These are phyloP conservation scores for Limnanthes douglasii DNA, from an alignment of 345 rosid genomes.

Conservation along the genomic window DNA sequence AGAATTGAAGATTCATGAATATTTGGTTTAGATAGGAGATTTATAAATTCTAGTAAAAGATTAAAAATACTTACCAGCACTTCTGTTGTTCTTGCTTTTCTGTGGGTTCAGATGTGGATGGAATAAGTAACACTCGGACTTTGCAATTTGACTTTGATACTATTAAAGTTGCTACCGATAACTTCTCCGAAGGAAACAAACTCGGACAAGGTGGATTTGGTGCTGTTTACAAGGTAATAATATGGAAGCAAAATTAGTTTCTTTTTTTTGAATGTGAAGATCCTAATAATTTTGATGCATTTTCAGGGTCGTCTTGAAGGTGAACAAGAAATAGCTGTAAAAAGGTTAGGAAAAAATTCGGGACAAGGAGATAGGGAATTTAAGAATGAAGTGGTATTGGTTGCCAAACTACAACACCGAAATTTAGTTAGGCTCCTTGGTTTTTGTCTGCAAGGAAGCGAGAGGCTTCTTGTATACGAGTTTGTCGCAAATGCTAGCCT, in stretches of 20 bases:
- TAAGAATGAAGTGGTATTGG: slow-evolving; percentile 25
- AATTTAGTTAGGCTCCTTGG: slow-evolving; percentile 22
- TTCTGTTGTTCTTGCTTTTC: too few species aligned
- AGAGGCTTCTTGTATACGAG: slow-evolving; percentile 16
- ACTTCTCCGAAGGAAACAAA: slow-evolving; percentile 13
- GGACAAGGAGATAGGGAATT: slow-evolving; percentile 27
- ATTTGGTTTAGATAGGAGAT: too few species aligned
- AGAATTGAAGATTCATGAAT: too few species aligned
- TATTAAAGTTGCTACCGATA: slow-evolving; percentile 13
- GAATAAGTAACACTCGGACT: too few species aligned
- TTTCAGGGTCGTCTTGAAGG: slow-evolving; percentile 19
- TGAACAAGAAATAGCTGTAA: slow-evolving; percentile 24
- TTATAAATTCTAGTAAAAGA: too few species aligned
- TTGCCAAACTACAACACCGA: slow-evolving; percentile 32
- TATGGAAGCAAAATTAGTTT: background rate
- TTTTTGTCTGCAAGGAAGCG: slow-evolving; percentile 10
- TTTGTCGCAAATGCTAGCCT: slow-evolving; percentile 14
- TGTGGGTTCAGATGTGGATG: too few species aligned
- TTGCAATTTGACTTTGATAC: slow-evolving; percentile 9
- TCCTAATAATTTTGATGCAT: background rate
- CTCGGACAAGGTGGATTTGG: slow-evolving; percentile 22
- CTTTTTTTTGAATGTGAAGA: too few species aligned
- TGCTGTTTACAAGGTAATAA: slow-evolving; percentile 15
- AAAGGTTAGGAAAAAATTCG: slow-evolving; percentile 23
- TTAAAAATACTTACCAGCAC: too few species aligned